Evolutionary conservation across 495 filamentous ascomycete genomes (phyloP).

Genomic region (Aspergillus asperescens): DNA sequence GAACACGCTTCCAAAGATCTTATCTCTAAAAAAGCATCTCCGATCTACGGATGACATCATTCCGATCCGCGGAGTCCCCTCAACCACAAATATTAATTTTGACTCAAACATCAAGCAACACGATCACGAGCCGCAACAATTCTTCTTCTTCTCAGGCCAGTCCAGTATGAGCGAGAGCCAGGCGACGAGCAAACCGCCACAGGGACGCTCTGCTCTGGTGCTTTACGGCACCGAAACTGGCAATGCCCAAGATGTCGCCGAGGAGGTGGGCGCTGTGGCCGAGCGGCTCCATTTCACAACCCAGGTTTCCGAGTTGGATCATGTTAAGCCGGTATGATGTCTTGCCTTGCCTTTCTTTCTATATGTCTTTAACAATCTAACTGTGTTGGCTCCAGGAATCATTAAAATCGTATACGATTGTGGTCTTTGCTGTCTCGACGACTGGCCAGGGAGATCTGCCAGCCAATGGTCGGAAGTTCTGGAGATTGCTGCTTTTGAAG

Average conservation of each 20-base stretch:
- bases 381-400: conserved; percentile 28
- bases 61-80: conserved; percentile 13
- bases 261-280: conserved; percentile 66
- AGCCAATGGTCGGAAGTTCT: conserved; percentile 70
- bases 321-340: conserved; percentile 62
- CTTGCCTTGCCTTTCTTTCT: background rate
- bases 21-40: conserved; percentile 1
- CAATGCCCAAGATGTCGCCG: conserved; percentile 82
- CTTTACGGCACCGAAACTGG: conserved; percentile 95
- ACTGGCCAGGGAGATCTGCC: conserved; percentile 95
- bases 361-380: conserved; percentile 5
- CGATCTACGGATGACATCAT: conserved; percentile 21
- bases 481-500: conserved; percentile 75
- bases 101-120: background rate
- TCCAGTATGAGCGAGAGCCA: conserved; percentile 24
- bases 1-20: no score
- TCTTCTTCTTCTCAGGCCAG: background rate
- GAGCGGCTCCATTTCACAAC: conserved; percentile 74
- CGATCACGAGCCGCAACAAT: conserved; percentile 5
- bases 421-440: conserved; percentile 79
- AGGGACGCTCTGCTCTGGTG: conserved; percentile 59
- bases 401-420: conserved; percentile 51
- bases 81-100: conserved; percentile 11
- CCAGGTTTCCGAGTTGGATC: conserved; percentile 69
- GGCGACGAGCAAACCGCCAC: background rate